phyloP scores from a whole-genome alignment of 2,329 filamentous ascomycete genomes.

The Cercospora brassicicola region DNA sequence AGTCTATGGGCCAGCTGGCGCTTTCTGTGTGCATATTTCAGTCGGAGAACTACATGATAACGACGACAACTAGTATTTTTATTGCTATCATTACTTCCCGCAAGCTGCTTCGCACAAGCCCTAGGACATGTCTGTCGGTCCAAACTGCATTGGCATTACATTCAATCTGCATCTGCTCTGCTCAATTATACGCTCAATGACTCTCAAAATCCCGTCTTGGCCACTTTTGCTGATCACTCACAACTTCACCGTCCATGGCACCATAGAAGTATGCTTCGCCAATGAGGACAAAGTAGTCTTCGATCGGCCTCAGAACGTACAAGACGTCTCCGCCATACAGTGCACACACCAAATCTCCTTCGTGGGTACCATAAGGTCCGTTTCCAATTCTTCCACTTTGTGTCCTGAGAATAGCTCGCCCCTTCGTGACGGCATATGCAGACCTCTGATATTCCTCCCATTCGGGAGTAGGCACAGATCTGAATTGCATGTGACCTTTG shows the following conservation, averaged over 20 bases:
- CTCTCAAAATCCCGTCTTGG: background rate
- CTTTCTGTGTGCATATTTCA: background rate
- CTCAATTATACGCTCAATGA: background rate
- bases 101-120: background rate
- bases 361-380: background rate
- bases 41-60: background rate
- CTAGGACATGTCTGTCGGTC: background rate
- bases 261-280: background rate
- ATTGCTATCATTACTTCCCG: background rate
- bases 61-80: background rate
- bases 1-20: background rate
- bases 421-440: background rate
- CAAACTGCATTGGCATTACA: background rate
- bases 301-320: background rate
- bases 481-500: background rate
- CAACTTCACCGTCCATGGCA: background rate
- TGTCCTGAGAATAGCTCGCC: background rate
- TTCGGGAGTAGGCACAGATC: background rate
- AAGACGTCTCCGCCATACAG: background rate
- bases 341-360: background rate
- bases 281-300: background rate
- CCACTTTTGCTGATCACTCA: background rate
- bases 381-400: background rate
- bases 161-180: background rate
- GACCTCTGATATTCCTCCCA: background rate